Percentiles rank a stretch among this genome's conserved stretches.
phyloP scores from a whole-genome alignment of 2,329 filamentous ascomycete genomes.

The Ophiognomonia clavigignenti-juglandacearum region DNA sequence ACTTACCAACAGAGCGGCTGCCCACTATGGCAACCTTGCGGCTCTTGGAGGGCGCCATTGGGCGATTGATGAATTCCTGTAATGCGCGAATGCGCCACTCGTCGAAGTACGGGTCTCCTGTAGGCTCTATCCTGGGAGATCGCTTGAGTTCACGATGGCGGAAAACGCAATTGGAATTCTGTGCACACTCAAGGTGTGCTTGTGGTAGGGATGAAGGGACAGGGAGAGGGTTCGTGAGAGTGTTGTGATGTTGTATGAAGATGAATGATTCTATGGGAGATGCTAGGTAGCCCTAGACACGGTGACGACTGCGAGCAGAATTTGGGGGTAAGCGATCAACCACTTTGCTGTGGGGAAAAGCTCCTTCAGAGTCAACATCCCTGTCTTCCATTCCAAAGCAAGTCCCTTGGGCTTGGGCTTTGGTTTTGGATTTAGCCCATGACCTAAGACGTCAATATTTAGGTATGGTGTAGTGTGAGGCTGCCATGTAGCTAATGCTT shows the following conservation, averaged over 20 bases:
- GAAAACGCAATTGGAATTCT: neutral
- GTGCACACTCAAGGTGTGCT: neutral
- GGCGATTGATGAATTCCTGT: neutral
- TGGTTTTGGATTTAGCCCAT: too few species aligned
- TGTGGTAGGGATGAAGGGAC: too few species aligned
- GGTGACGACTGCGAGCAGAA: neutral
- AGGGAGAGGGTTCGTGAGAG: neutral
- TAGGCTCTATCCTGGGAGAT: neutral
- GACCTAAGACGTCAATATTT: too few species aligned
- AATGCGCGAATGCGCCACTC: constrained; percentile 2
- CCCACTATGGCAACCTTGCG: constrained; percentile 94
- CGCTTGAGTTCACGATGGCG: neutral
- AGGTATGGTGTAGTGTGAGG: too few species aligned
- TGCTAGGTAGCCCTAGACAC: neutral
- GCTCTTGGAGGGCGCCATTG: constrained; percentile 66
- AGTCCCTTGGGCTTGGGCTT: too few species aligned
- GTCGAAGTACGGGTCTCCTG: constrained; percentile 4
- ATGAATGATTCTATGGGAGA: neutral
- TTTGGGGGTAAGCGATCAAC: neutral
- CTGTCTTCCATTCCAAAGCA: too few species aligned
- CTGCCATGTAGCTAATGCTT: too few species aligned
- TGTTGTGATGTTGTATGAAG: neutral
- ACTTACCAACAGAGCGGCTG: constrained; percentile 74
- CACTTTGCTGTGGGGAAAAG: neutral
- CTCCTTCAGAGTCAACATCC: constrained; percentile 5